A percentile compares a stretch with the other conserved stretches of the same genome.
Conservation (phyloP, 108 stramenopile genomes). For the Nitzschia palea region DNA sequence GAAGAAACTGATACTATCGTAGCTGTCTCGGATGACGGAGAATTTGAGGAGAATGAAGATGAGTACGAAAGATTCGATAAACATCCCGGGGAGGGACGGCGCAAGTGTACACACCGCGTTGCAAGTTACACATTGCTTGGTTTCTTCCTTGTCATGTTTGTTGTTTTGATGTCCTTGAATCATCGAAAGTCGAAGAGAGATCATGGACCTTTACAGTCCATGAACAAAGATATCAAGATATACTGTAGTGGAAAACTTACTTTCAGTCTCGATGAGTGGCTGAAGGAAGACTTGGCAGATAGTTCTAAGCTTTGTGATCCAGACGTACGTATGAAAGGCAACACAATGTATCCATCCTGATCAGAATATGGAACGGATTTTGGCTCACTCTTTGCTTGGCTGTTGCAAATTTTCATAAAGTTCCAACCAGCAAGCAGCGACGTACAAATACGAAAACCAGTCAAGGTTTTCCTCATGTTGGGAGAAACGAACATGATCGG, state of each 20-base stretch:
- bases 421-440: conserved; percentile 11
- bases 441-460: conserved; percentile 4
- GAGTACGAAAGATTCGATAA: not conserved
- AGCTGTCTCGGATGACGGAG: conserved; percentile 3
- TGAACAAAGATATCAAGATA: not conserved
- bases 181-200: not conserved
- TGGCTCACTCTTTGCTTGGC: not conserved
- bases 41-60: not conserved
- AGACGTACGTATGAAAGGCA: conserved; percentile 4
- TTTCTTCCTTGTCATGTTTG: conserved; percentile 1
- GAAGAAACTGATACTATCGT: conserved; percentile 11
- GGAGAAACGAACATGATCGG: conserved; percentile 52
- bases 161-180: not conserved
- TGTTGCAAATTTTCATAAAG: not conserved
- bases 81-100: conserved; percentile 1
- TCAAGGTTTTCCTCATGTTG: conserved; percentile 39
- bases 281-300: conserved; percentile 6
- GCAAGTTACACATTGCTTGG: conserved; percentile 10
- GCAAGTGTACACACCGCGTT: not conserved
- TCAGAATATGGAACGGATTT: not conserved
- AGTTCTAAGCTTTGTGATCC: conserved; percentile 20
- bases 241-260: conserved; percentile 8
- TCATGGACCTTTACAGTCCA: not conserved
- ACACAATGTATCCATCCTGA: too few relatives aligned
- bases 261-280: conserved; percentile 12